Conservation (phyloP, 2,329 filamentous ascomycete genomes). For the Xylaria polymorpha region DNA sequence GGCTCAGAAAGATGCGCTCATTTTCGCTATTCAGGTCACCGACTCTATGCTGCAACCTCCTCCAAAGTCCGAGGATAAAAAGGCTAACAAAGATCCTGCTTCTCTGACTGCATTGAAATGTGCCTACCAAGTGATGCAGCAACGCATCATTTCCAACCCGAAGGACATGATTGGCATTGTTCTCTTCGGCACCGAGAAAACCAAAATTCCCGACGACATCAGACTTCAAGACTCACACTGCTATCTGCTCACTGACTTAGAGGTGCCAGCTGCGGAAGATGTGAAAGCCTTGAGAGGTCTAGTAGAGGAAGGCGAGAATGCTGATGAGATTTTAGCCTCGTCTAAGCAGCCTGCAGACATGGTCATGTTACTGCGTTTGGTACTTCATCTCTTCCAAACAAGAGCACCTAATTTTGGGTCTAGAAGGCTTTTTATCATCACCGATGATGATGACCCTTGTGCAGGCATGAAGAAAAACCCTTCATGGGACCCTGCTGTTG, state of each 20-base stretch:
- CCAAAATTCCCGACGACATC: constrained; percentile 57
- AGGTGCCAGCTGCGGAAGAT: constrained; percentile 86
- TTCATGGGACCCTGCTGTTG: constrained; percentile 81
- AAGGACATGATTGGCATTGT: constrained; percentile 97
- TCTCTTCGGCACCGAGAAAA: constrained; percentile 80
- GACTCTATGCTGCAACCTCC: constrained; percentile 83
- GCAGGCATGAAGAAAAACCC: constrained; percentile 78
- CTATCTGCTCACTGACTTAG: constrained; percentile 89
- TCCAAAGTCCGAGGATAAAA: constrained; percentile 74
- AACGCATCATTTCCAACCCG: constrained; percentile 96
- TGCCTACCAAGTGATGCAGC: constrained; percentile 95
- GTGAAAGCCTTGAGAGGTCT: constrained; percentile 82
- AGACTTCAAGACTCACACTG: constrained; percentile 83
- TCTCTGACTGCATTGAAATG: constrained; percentile 89
- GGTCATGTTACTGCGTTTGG: constrained; percentile 91
- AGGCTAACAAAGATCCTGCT: constrained; percentile 81
- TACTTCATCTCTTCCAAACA: constrained; percentile 95
- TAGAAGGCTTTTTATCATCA: constrained; percentile 92
- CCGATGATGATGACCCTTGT: constrained; percentile 91
- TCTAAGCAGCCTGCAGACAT: constrained; percentile 79
- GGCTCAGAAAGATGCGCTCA: constrained; percentile 94
- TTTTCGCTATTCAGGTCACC: constrained; percentile 95
- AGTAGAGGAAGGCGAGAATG: constrained; percentile 81
- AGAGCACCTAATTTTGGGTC: constrained; percentile 95
- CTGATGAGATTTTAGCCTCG: constrained; percentile 75